phyloP scores from a whole-genome alignment of 2,329 filamentous ascomycete species.

The Penicillium sp. region DNA sequence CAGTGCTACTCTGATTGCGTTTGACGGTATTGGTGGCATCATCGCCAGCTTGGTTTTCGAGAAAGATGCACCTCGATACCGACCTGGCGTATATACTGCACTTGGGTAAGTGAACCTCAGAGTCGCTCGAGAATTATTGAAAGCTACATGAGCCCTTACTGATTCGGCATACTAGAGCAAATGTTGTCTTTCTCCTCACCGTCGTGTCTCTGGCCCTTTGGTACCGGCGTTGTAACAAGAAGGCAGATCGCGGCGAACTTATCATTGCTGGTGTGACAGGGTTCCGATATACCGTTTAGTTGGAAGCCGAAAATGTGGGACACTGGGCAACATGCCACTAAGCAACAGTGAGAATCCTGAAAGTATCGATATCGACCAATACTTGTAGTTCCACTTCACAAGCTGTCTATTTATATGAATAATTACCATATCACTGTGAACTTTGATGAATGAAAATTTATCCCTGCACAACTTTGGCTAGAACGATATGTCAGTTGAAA shows the following conservation, averaged over 20 bases:
- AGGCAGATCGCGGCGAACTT: constrained; percentile 3
- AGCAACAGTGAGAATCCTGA: constrained; percentile 41
- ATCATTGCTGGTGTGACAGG: background rate
- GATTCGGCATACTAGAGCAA: background rate
- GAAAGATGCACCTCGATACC: constrained; percentile 1
- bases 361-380: constrained; percentile 52
- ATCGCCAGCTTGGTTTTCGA: constrained; percentile 20
- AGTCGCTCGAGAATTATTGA: background rate
- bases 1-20: constrained; percentile 22
- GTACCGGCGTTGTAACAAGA: constrained; percentile 5
- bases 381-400: constrained; percentile 44
- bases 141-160: background rate
- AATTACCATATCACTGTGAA: constrained; percentile 47
- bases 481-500: too few relatives aligned
- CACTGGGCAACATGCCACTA: constrained; percentile 32
- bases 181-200: background rate
- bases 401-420: constrained; percentile 53
- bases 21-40: constrained; percentile 23
- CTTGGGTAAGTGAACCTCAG: background rate
- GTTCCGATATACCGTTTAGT: background rate
- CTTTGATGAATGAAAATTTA: constrained; percentile 1
- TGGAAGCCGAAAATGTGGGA: too few relatives aligned
- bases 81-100: background rate
- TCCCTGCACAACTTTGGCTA: too few relatives aligned
- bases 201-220: background rate